Conservation (phyloP, 2,329 filamentous ascomycete species). For the Stachybotrys elegans region DNA sequence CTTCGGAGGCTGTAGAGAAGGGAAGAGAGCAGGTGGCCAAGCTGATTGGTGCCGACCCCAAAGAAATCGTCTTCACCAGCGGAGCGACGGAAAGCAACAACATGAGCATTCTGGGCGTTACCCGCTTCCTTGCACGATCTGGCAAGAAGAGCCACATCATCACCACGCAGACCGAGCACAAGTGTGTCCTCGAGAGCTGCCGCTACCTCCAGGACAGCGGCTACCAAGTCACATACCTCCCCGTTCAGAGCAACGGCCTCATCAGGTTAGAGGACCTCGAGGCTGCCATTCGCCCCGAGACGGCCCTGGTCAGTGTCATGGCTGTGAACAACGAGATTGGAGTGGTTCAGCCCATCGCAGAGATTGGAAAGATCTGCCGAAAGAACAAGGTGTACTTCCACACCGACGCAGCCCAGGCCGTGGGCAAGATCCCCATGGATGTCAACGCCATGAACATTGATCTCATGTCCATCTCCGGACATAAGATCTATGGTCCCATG, state of each 20-base stretch:
- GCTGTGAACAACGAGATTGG: slow-evolving; percentile 99
- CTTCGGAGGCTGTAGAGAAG: slow-evolving; percentile 85
- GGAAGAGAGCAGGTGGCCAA: slow-evolving; percentile 78
- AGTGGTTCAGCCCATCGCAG: slow-evolving; percentile 91
- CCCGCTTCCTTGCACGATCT: slow-evolving; percentile 84
- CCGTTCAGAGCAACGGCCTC: slow-evolving; percentile 82
- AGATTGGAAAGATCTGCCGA: slow-evolving; percentile 90
- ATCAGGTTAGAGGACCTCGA: slow-evolving; percentile 79
- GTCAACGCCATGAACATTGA: slow-evolving; percentile 98
- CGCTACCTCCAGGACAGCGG: slow-evolving; percentile 95
- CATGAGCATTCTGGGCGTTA: slow-evolving; percentile 98
- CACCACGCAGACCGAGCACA: slow-evolving; percentile 96
- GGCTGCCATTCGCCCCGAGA: slow-evolving; percentile 85
- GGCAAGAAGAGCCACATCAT: slow-evolving; percentile 99
- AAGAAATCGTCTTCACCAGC: slow-evolving; percentile 98
- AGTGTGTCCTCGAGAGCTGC: slow-evolving; percentile 97
- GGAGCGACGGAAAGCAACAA: slow-evolving; percentile 99
- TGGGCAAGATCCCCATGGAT: slow-evolving; percentile 96
- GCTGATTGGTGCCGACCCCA: slow-evolving; percentile 88
- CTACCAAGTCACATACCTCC: slow-evolving; percentile 94
- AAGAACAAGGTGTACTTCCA: slow-evolving; percentile 96
- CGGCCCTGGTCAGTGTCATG: slow-evolving; percentile 93
- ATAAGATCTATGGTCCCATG: slow-evolving; percentile 98
- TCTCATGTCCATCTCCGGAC: slow-evolving; percentile 96
- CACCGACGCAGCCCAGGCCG: slow-evolving; percentile 91